Evolutionary conservation across 1,139 yeast species (phyloP).

Genomic region (Yamadazyma trypodendri): DNA sequence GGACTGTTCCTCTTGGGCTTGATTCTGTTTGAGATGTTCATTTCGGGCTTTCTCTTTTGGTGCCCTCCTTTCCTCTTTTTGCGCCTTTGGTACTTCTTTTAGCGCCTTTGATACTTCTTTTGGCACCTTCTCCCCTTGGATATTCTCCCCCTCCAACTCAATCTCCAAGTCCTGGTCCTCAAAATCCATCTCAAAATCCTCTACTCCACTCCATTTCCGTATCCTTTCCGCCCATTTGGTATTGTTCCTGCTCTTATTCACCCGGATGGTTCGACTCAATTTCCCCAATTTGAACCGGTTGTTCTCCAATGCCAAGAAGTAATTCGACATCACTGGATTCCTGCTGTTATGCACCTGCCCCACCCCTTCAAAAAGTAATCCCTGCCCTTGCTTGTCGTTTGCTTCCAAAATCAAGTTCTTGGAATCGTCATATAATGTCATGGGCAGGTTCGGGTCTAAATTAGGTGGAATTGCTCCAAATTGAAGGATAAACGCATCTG

Average conservation of each 20-base stretch:
- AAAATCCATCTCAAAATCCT: slow-evolving; percentile 16
- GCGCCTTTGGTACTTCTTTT: not conserved
- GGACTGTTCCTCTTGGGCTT: too few relatives aligned
- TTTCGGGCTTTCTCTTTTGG: not conserved
- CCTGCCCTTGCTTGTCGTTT: slow-evolving; percentile 21
- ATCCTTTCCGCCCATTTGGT: slow-evolving; percentile 18
- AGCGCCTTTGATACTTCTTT: not conserved
- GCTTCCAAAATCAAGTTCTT: slow-evolving; percentile 36
- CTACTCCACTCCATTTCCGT: slow-evolving; percentile 23
- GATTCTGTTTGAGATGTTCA: too few relatives aligned
- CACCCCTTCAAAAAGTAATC: slow-evolving; percentile 40
- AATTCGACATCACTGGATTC: slow-evolving; percentile 25
- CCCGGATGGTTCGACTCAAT: slow-evolving; percentile 33
- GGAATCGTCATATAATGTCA: slow-evolving; percentile 36
- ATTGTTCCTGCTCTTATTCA: slow-evolving; percentile 38
- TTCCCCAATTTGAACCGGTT: slow-evolving; percentile 20
- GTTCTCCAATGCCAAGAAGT: slow-evolving; percentile 26
- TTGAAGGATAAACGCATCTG: slow-evolving; percentile 32
- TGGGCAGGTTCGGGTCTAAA: slow-evolving; percentile 37
- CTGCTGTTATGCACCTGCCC: slow-evolving; percentile 28
- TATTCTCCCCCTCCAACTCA: not conserved
- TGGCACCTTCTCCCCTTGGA: not conserved
- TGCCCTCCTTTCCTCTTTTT: not conserved
- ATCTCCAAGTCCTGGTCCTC: slow-evolving; percentile 21
- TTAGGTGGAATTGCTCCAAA: slow-evolving; percentile 47